phyloP scores from a whole-genome alignment of 23 red algal genomes.

The Gracilaria caudata region DNA sequence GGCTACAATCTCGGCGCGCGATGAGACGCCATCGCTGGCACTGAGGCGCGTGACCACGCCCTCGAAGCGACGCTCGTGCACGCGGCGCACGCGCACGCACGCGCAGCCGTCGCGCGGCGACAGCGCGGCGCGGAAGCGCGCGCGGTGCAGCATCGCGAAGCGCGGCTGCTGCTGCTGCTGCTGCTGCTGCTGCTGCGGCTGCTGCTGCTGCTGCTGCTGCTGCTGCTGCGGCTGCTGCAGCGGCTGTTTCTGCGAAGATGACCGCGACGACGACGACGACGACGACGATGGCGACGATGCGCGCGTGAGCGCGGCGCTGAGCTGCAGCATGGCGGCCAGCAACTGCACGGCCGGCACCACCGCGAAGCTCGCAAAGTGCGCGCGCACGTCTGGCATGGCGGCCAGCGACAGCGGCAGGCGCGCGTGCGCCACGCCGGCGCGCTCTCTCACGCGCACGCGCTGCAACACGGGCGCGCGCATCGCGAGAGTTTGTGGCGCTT shows the following conservation, averaged over 20 bases:
- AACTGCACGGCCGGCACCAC: conserved; percentile 2
- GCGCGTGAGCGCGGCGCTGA: neutral
- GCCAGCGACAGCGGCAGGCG: neutral
- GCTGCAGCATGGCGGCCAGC: conserved; percentile 8
- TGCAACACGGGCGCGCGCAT: neutral
- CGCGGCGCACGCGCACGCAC: neutral
- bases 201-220: too few species aligned
- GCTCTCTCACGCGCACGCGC: neutral
- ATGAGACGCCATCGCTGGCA: too few species aligned
- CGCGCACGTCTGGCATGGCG: conserved; percentile 3
- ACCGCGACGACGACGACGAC: neutral
- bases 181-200: too few species aligned
- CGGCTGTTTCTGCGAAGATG: too few species aligned
- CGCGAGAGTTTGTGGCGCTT: too few species aligned
- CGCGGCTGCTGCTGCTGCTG: too few species aligned
- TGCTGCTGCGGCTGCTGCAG: too few species aligned
- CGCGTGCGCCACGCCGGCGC: neutral
- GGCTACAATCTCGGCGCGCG: too few species aligned
- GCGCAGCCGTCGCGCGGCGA: neutral
- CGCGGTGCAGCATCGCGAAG: neutral
- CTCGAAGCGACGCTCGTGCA: neutral
- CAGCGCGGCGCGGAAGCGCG: neutral
- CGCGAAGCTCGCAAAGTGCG: neutral
- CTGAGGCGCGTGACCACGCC: neutral
- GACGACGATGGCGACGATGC: neutral